Conservation (phyloP, 164 flowering plant genomes). For the Kingdonia uniflora region DNA sequence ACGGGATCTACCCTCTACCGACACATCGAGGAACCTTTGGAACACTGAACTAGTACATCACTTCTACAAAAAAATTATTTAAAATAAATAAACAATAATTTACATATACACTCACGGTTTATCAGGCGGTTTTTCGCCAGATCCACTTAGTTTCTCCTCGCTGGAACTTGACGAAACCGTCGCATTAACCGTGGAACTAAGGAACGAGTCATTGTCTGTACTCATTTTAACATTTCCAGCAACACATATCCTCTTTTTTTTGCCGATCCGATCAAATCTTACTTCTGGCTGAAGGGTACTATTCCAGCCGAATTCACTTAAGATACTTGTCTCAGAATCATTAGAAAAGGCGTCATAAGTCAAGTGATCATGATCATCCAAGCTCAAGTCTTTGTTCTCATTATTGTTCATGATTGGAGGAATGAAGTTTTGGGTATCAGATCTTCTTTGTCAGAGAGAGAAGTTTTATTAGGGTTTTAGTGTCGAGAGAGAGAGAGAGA, state of each 20-base stretch:
- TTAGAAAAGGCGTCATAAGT: neutral
- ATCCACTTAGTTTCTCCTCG: slow-evolving; percentile 52
- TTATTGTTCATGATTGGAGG: too few species aligned
- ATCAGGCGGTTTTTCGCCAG: slow-evolving; percentile 38
- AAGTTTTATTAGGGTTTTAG: too few species aligned
- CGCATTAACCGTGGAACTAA: slow-evolving; percentile 6
- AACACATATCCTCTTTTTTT: slow-evolving; percentile 10
- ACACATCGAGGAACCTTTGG: neutral
- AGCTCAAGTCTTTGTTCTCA: too few species aligned
- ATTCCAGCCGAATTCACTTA: slow-evolving; percentile 51
- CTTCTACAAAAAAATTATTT: too few species aligned
- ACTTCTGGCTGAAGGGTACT: slow-evolving; percentile 9
- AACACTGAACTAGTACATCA: neutral
- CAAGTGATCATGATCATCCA: too few species aligned
- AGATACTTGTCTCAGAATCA: slow-evolving; percentile 26
- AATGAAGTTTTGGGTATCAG: too few species aligned
- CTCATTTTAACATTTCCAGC: slow-evolving; percentile 7
- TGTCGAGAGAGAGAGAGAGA: too few species aligned
- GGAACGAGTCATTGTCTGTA: slow-evolving; percentile 4
- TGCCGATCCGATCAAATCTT: slow-evolving; percentile 7
- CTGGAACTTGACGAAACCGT: slow-evolving; percentile 12
- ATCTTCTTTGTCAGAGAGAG: too few species aligned
- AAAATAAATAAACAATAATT: slow-evolving; percentile 6
- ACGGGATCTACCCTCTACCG: slow-evolving; percentile 7
- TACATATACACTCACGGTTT: slow-evolving; percentile 47